A percentile compares a stretch with the other conserved stretches of the same genome.
phyloP scores from a whole-genome alignment of 768 basidiomycete genomes.

The Polyporus arcularius region DNA sequence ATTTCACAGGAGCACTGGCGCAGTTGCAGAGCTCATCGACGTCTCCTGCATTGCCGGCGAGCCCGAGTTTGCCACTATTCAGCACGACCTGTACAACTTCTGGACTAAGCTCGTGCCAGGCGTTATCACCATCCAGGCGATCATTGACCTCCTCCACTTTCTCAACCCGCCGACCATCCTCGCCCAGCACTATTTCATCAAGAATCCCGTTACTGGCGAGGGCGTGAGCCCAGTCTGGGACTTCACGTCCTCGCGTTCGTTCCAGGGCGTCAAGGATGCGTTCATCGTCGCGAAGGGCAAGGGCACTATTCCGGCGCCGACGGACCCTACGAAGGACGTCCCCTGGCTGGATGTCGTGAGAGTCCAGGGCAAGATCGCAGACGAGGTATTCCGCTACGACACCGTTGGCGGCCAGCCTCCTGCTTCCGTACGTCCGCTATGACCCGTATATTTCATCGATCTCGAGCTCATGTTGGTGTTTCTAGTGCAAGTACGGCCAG shows the following conservation, averaged over 20 bases:
- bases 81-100: slow-evolving; percentile 14
- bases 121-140: slow-evolving; percentile 19
- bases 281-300: slow-evolving; percentile 28
- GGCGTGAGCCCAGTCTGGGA: slow-evolving; percentile 37
- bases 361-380: slow-evolving; percentile 29
- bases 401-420: slow-evolving; percentile 37
- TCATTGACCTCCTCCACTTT: slow-evolving; percentile 23
- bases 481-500: slow-evolving; percentile 25
- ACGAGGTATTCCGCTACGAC: slow-evolving; percentile 30
- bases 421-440: slow-evolving; percentile 22
- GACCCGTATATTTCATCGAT: neutral
- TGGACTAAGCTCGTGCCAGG: slow-evolving; percentile 16
- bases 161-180: slow-evolving; percentile 25
- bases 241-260: slow-evolving; percentile 30
- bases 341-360: slow-evolving; percentile 37
- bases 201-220: slow-evolving; percentile 30
- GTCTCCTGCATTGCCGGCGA: slow-evolving; percentile 29
- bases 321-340: slow-evolving; percentile 30
- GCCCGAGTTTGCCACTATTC: slow-evolving; percentile 22
- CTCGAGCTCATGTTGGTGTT: neutral
- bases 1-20: slow-evolving; percentile 42
- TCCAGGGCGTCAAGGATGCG: slow-evolving; percentile 22
- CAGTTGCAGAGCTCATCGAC: slow-evolving; percentile 35
- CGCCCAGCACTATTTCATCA: slow-evolving; percentile 41
- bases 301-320: slow-evolving; percentile 30